These are phyloP conservation scores for Chaetomiaceae sp. DNA, from an alignment of 2,329 filamentous ascomycete species.

Conservation along the genomic window DNA sequence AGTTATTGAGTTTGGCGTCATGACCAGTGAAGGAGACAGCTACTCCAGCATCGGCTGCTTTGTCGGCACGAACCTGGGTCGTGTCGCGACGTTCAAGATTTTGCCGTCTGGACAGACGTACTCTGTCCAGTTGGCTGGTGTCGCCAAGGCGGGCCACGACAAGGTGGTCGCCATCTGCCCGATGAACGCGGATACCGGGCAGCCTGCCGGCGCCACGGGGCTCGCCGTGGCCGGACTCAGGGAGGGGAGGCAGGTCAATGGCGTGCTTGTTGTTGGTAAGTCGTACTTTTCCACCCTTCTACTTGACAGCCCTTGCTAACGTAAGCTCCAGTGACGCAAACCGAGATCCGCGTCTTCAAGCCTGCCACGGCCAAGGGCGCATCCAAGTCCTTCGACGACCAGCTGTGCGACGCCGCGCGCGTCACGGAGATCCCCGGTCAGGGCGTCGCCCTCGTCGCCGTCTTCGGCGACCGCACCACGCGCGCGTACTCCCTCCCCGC, in stretches of 20 bases:
- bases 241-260: slow-evolving; percentile 68
- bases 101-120: slow-evolving; percentile 71
- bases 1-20: slow-evolving; percentile 80
- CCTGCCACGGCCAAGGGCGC: slow-evolving; percentile 84
- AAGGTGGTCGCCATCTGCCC: slow-evolving; percentile 70
- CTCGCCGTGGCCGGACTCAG: slow-evolving; percentile 68
- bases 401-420: slow-evolving; percentile 71
- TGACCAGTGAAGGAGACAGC: slow-evolving; percentile 88
- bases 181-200: slow-evolving; percentile 71
- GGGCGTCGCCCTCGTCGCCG: slow-evolving; percentile 71
- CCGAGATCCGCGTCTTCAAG: slow-evolving; percentile 80
- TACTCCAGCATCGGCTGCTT: slow-evolving; percentile 94
- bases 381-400: slow-evolving; percentile 80
- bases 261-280: slow-evolving; percentile 69
- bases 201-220: slow-evolving; percentile 68
- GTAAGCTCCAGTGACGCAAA: slow-evolving; percentile 49
- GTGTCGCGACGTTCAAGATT: slow-evolving; percentile 83
- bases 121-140: slow-evolving; percentile 63
- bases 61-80: slow-evolving; percentile 79
- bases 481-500: slow-evolving; percentile 82
- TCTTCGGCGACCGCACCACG: slow-evolving; percentile 77
- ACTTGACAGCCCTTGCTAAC: neutral
- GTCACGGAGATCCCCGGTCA: slow-evolving; percentile 69
- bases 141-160: slow-evolving; percentile 57
- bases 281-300: slow-evolving; percentile 7